Conservation (phyloP, 441 rosid genomes). For the Melastoma candidum region DNA sequence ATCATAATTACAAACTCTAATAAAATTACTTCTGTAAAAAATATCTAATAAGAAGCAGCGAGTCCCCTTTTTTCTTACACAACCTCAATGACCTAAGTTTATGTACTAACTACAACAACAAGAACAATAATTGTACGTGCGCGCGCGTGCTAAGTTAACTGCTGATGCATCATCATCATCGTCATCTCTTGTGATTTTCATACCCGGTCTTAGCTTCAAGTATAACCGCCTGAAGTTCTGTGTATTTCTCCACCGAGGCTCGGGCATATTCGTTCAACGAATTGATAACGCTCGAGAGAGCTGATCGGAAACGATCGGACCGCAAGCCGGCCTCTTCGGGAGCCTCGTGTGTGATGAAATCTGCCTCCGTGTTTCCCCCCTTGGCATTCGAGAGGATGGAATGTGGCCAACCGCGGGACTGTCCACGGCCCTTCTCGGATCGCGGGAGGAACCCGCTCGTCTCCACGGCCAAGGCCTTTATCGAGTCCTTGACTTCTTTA, state of each 20-base stretch:
- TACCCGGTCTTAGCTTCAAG: constrained; percentile 30
- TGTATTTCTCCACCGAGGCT: constrained; percentile 41
- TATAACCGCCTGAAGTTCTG: constrained; percentile 35
- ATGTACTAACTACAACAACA: neutral
- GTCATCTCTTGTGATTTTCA: constrained; percentile 13
- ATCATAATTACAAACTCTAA: no score
- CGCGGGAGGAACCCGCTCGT: constrained; percentile 48
- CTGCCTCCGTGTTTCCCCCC: constrained; percentile 25
- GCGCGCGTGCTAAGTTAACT: no score
- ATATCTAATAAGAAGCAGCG: no score
- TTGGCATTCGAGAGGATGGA: constrained; percentile 20
- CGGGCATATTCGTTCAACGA: constrained; percentile 46
- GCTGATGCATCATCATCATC: no score
- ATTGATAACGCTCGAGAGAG: constrained; percentile 38
- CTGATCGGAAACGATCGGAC: constrained; percentile 40
- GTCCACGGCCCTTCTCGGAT: constrained; percentile 64
- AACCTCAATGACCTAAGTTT: neutral
- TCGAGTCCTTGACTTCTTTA: constrained; percentile 50
- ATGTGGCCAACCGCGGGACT: constrained; percentile 22
- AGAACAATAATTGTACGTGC: neutral
- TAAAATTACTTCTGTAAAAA: no score
- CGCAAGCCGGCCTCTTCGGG: constrained; percentile 43
- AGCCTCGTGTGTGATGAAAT: constrained; percentile 40
- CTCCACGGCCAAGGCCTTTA: constrained; percentile 56
- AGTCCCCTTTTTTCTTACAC: neutral